Conservation (phyloP, 148 eudicot genomes). For the Diospyros lotus region DNA sequence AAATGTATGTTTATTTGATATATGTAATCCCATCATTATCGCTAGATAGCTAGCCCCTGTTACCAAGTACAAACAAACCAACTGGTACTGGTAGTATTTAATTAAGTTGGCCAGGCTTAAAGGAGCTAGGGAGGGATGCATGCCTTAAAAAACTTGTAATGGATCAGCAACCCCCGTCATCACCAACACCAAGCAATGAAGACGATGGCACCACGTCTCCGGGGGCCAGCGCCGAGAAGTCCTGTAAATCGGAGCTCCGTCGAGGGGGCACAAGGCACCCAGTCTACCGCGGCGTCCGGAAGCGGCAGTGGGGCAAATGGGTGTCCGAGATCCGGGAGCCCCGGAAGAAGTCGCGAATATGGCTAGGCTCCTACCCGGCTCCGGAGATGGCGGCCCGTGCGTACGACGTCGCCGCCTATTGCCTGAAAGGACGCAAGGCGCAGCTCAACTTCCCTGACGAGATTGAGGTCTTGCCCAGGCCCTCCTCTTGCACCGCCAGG, state of each 20-base stretch:
- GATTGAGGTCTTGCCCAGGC: constrained; percentile 48
- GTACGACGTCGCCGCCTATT: constrained; percentile 64
- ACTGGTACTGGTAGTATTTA: too few species aligned
- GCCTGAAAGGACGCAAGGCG: constrained; percentile 53
- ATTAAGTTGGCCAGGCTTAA: too few species aligned
- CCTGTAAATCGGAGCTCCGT: not conserved
- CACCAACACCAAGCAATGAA: constrained; percentile 2
- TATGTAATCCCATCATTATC: too few species aligned
- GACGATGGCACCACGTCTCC: constrained; percentile 17
- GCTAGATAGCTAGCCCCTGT: too few species aligned
- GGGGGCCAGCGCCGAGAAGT: constrained; percentile 12
- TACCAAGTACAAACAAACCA: too few species aligned
- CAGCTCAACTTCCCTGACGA: constrained; percentile 58
- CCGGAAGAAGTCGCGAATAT: constrained; percentile 48
- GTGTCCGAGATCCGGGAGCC: constrained; percentile 79
- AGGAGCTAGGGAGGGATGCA: too few species aligned
- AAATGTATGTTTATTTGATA: too few species aligned
- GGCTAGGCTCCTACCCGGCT: constrained; percentile 60
- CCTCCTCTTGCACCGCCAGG: constrained; percentile 33
- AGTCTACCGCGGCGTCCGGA: constrained; percentile 55
- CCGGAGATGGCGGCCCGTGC: constrained; percentile 79
- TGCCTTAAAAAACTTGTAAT: constrained; percentile 1
- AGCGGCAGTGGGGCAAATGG: constrained; percentile 73
- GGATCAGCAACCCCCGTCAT: constrained; percentile 24
- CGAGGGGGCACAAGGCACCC: constrained; percentile 42